Conservation (phyloP, 2,329 filamentous ascomycete genomes). For the Stromatinia cepivora region DNA sequence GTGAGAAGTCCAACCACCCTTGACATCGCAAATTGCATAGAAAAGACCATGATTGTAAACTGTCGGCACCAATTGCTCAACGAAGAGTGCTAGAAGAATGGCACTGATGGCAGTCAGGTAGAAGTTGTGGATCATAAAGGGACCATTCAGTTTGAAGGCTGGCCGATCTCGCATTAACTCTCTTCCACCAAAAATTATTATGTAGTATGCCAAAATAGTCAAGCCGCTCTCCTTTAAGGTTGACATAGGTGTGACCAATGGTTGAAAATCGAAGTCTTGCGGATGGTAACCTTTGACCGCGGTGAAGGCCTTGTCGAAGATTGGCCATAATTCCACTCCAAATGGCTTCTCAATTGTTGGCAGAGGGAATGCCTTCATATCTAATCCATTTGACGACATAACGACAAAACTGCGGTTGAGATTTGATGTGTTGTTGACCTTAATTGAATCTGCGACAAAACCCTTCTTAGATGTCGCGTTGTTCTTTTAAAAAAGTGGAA, state of each 20-base stretch:
- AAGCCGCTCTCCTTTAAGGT: constrained; percentile 80
- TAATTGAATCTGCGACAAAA: constrained; percentile 3
- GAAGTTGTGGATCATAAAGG: constrained; percentile 97
- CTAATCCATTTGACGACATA: constrained; percentile 23
- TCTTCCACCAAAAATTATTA: constrained; percentile 88
- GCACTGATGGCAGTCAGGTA: constrained; percentile 85
- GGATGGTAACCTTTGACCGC: constrained; percentile 76
- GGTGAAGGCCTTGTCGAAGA: constrained; percentile 87
- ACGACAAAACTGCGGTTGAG: constrained; percentile 12
- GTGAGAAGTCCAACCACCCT: constrained; percentile 91
- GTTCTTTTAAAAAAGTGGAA: constrained; percentile 17
- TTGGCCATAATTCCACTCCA: constrained; percentile 86
- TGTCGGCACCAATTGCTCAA: constrained; percentile 87
- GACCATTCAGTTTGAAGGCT: constrained; percentile 80
- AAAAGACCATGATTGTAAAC: constrained; percentile 81
- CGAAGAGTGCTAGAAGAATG: constrained; percentile 77
- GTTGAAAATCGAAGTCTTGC: constrained; percentile 80
- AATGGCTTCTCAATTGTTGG: constrained; percentile 91
- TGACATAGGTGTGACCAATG: constrained; percentile 83
- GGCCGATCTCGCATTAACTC: constrained; percentile 87
- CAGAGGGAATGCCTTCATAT: constrained; percentile 49
- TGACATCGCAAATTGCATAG: constrained; percentile 76
- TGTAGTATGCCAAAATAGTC: constrained; percentile 85
- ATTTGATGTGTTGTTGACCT: background rate
- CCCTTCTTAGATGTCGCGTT: constrained; percentile 10